Evolutionary conservation across 1,139 yeast genomes (phyloP), one percentile per base, ranked within the genome.

Genomic region (Nakaseomyces uthaithaninus): DNA sequence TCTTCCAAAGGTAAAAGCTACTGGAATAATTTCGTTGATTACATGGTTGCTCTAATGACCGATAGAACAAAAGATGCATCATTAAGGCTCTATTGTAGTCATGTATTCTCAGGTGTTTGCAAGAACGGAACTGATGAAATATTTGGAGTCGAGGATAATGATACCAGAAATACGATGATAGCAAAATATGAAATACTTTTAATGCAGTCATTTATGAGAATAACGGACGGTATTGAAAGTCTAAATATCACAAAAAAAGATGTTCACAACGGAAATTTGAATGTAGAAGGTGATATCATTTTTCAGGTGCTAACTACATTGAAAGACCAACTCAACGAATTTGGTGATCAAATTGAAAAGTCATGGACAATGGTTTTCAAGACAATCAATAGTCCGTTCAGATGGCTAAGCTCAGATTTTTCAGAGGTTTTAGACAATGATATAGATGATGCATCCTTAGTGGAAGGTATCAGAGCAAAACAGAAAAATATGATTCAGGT

Each of bases 301-400:
- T 70, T 81, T 16, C 72, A 72, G 25, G 63, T 75, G 0, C 65
- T 87, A 36, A 72, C 75, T 25, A 77, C 85, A 0, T 60, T 89
- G 38, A 81, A 80, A 53, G 75, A 71, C 27, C 67, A 87, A 19
- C 69, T 89, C 33, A 94, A 86, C 53, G 78, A 81, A 49, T 83
- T 77, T 58, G 86, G 86, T 1, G 80, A 78, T 33, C 65, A 69
- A 8, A 66, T 78, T 42, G 66, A 69, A 39, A 61, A 70, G 19
- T 78, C 85, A 0, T 89, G 97, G 96, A 71, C 73, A 33, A 63
- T 69, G 7, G 83, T 87, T 0, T 77, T 89, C 48, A 65, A 69
- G 23, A 79, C 86, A 38, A 69, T 86, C 36, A 78, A 78, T 49
- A 71, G 80, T 7, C 83, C 91, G 1, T 83, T 87, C 55, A 66